Evolutionary conservation across 2,329 filamentous ascomycete species (phyloP), one percentile per base, ranked within the genome.

Genomic region (Cordyceps tenuipes): DNA sequence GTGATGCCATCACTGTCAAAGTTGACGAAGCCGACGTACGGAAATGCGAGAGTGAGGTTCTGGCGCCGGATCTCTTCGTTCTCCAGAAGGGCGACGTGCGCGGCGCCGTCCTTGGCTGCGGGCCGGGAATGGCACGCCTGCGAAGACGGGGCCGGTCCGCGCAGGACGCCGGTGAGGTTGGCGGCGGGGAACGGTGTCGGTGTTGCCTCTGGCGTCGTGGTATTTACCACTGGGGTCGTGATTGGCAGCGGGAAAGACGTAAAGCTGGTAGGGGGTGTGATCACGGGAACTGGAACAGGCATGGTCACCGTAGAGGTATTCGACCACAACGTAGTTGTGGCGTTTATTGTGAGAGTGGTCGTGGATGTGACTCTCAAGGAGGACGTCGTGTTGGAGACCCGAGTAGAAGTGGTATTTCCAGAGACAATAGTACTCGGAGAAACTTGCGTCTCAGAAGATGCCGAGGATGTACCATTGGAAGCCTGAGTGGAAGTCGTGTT

Each of bases 1-100:
- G 68, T 63, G 1, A 73, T 59, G 1, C 69, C 70, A 17, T 69
- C 66, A 3, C 63, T 64, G 23, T 71, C 67, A 51, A 75, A 71
- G 47, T 69, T 68, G 23, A 76, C 66, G 0, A 73, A 70, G 53
- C 75, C 71, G 3, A 76, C 69, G 50, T 72, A 75, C 0, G 73
- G 72, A 23, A 68, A 66, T 0, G 72, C 71, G 6, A 74, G 69
- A 0, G 69, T 66, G 17, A 65, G 61, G 34, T 73, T 72, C 2
- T 63, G 61, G 51, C 71, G 69, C 10, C 63, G 68, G 7, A 69
- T 61, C 6, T 67, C 68, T 15, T 66, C 64, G 48, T 72, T 74
- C 49, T 70, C 69, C n/a, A 76, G 53, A 5, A 69, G 57, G 0
- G 71, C 62, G 66, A 43, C 72, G 63, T 23, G 67, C 59, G 13